phyloP scores from a whole-genome alignment of 179 eudicot genomes.

The Nepenthes alata region DNA sequence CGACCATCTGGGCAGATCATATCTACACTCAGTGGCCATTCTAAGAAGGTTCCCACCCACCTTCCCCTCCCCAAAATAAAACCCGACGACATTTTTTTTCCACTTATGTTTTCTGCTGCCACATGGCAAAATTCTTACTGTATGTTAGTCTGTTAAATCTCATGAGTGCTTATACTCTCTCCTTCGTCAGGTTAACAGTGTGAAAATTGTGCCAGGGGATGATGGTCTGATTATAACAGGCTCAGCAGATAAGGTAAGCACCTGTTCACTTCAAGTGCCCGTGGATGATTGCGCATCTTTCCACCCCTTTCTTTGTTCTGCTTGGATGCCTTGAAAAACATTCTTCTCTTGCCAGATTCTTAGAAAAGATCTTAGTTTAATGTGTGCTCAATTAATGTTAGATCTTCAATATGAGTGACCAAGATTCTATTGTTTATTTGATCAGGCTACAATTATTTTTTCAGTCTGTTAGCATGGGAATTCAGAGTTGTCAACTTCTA shows the following conservation, averaged over 20 bases:
- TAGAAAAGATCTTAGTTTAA: too few relatives aligned
- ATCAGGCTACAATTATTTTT: too few relatives aligned
- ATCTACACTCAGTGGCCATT: slow-evolving; percentile 91
- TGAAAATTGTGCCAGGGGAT: slow-evolving; percentile 60
- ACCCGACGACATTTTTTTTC: neutral
- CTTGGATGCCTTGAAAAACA: too few relatives aligned
- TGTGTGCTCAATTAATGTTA: too few relatives aligned
- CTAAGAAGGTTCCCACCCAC: slow-evolving; percentile 61
- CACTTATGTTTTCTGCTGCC: neutral
- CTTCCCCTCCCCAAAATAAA: neutral
- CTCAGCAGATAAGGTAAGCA: slow-evolving; percentile 79
- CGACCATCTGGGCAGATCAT: slow-evolving; percentile 69
- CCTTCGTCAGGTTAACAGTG: slow-evolving; percentile 62
- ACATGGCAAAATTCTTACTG: neutral
- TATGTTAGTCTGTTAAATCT: neutral
- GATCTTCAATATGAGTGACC: too few relatives aligned
- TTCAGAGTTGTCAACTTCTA: too few relatives aligned
- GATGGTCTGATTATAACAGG: slow-evolving; percentile 62
- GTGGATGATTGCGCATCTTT: too few relatives aligned
- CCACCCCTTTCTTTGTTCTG: too few relatives aligned
- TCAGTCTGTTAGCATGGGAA: too few relatives aligned
- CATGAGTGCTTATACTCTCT: slow-evolving; percentile 4
- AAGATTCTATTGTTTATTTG: too few relatives aligned
- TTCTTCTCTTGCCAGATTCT: too few relatives aligned
- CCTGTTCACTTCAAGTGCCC: neutral